Evolutionary conservation across 2,329 filamentous ascomycete species (phyloP).

Genomic region (Xylariaceae sp.): DNA sequence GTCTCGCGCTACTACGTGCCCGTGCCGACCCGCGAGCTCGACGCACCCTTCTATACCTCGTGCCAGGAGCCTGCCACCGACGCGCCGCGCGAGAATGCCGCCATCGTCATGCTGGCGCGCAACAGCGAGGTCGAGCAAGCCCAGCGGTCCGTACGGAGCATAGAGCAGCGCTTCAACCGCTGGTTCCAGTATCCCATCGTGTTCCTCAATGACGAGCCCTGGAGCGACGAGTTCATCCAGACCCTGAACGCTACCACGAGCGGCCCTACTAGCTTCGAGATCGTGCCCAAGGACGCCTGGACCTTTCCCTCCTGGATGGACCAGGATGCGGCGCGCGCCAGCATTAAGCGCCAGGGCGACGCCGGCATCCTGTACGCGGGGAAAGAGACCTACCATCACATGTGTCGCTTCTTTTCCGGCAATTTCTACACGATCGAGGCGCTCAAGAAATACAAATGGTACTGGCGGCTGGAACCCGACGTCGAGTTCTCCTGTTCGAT

Average conservation of each 20-base stretch:
- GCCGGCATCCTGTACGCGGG: conserved; percentile 44
- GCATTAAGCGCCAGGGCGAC: conserved; percentile 40
- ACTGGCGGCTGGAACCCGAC: conserved; percentile 50
- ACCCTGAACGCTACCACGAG: conserved; percentile 36
- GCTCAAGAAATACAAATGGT: conserved; percentile 48
- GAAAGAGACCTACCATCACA: conserved; percentile 46
- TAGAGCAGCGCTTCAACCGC: conserved; percentile 49
- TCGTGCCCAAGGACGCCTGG: conserved; percentile 45
- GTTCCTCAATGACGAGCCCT: conserved; percentile 51
- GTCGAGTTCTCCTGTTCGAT: conserved; percentile 49
- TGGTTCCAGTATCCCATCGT: conserved; percentile 52
- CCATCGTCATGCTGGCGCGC: conserved; percentile 50
- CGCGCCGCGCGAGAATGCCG: conserved; percentile 45
- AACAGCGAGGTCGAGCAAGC: conserved; percentile 47
- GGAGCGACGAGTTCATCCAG: conserved; percentile 41
- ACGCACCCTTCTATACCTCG: conserved; percentile 31
- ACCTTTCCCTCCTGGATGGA: conserved; percentile 43
- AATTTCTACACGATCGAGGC: conserved; percentile 48
- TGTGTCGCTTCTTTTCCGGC: conserved; percentile 48
- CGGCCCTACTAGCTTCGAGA: conserved; percentile 45
- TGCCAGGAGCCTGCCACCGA: conserved; percentile 31
- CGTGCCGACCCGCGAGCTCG: conserved; percentile 30
- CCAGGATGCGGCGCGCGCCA: conserved; percentile 34
- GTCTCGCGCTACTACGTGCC: conserved; percentile 30
- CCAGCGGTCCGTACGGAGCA: conserved; percentile 42